These are phyloP conservation scores for Aspergillus baeticus DNA, from an alignment of 495 filamentous ascomycete genomes.

Conservation along the genomic window DNA sequence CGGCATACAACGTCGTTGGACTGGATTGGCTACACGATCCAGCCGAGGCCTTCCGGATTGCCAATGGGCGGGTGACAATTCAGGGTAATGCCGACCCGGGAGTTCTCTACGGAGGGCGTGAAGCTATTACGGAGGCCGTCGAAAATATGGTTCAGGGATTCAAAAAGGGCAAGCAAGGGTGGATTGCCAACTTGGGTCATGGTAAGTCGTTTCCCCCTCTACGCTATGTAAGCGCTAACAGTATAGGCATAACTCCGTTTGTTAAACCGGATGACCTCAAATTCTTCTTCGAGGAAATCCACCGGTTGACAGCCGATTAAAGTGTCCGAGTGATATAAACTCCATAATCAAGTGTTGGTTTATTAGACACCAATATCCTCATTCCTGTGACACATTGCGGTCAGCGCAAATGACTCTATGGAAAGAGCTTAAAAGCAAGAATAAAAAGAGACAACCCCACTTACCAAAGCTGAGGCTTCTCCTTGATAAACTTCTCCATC, in stretches of 20 bases:
- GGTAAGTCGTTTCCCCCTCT: conserved; percentile 49
- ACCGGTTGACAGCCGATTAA: conserved; percentile 51
- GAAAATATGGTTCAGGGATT: conserved; percentile 86
- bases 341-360: background rate
- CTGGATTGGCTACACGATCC: conserved; percentile 95
- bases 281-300: conserved; percentile 92
- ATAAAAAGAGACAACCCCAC: conserved; percentile 24
- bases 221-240: conserved; percentile 18
- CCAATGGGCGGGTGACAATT: conserved; percentile 72
- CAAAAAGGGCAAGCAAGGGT: conserved; percentile 81
- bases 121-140: conserved; percentile 75
- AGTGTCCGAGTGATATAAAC: background rate
- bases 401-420: conserved; percentile 3
- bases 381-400: conserved; percentile 50
- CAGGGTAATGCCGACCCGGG: conserved; percentile 97
- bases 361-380: conserved; percentile 70
- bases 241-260: conserved; percentile 80
- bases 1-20: conserved; percentile 90
- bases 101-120: conserved; percentile 79
- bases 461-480: conserved; percentile 76
- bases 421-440: background rate
- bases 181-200: conserved; percentile 86
- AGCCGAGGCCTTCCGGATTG: conserved; percentile 73
- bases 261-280: conserved; percentile 89
- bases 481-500: conserved; percentile 75